Conservation (phyloP, 1,284 basidiomycete species). For the Phellopilus nigrolimitatus region DNA sequence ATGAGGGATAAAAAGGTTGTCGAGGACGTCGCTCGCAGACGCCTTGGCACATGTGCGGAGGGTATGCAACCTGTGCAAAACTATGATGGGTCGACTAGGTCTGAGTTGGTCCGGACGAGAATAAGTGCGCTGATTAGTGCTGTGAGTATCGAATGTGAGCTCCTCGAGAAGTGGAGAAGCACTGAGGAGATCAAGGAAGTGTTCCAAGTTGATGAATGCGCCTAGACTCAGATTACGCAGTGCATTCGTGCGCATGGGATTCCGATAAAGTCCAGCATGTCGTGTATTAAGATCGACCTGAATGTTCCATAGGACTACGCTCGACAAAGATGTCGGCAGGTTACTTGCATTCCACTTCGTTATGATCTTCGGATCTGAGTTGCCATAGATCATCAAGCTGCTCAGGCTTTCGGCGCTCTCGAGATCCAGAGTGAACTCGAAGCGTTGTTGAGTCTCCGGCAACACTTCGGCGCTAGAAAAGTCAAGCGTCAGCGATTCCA, state of each 20-base stretch:
- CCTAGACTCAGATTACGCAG: not conserved
- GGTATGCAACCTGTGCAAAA: not conserved
- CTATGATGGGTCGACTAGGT: too few species aligned
- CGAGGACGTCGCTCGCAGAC: slow-evolving; percentile 1
- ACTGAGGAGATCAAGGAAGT: not conserved
- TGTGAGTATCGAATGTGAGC: not conserved
- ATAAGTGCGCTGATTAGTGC: not conserved
- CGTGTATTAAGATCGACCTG: not conserved
- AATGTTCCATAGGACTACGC: slow-evolving; percentile 5
- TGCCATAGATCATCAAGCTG: slow-evolving; percentile 2
- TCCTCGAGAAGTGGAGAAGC: not conserved
- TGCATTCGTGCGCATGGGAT: not conserved
- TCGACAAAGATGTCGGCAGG: not conserved
- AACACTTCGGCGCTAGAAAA: not conserved
- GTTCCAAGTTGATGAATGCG: not conserved
- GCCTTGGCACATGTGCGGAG: not conserved
- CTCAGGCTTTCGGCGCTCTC: not conserved
- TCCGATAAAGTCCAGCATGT: not conserved
- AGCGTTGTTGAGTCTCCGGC: too few species aligned
- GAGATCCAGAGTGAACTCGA: not conserved
- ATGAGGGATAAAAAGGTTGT: not conserved
- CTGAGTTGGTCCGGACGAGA: not conserved
- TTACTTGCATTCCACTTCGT: not conserved
- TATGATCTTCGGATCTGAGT: not conserved
- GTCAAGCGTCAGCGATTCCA: slow-evolving; percentile 3